phyloP scores from a whole-genome alignment of 2,329 filamentous ascomycete genomes.

The Geosmithia flava region DNA sequence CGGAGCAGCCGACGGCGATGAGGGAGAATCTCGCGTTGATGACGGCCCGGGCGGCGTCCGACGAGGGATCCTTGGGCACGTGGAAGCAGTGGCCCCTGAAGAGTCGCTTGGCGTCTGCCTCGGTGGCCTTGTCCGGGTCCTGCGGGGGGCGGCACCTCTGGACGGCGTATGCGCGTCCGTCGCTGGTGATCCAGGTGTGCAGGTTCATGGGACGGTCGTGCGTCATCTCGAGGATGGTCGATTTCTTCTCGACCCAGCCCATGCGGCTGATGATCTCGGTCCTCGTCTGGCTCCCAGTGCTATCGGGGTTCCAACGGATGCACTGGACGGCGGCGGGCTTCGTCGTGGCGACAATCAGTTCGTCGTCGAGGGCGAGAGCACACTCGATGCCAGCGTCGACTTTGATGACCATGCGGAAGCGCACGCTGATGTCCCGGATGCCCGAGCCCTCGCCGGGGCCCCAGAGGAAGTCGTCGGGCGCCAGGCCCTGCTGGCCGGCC shows the following conservation, averaged over 20 bases:
- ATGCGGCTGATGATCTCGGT: constrained; percentile 85
- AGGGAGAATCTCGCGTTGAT: constrained; percentile 94
- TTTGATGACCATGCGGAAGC: constrained; percentile 96
- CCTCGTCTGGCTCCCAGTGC: constrained; percentile 68
- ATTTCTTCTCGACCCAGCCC: constrained; percentile 71
- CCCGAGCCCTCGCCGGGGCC: constrained; percentile 74
- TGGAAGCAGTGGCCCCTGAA: constrained; percentile 94
- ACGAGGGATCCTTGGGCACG: constrained; percentile 44
- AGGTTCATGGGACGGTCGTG: constrained; percentile 95
- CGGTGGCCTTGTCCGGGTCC: constrained; percentile 24
- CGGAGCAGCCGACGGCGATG: constrained; percentile 71
- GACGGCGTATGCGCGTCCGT: constrained; percentile 82
- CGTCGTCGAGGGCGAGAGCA: constrained; percentile 80
- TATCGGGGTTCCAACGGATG: constrained; percentile 87
- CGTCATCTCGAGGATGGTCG: constrained; percentile 70
- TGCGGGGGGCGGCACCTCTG: constrained; percentile 50
- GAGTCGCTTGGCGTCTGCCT: constrained; percentile 47
- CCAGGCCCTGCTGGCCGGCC: constrained; percentile 39
- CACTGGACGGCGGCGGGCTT: constrained; percentile 94
- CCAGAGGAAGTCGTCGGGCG: constrained; percentile 52
- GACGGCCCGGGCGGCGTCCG: constrained; percentile 59
- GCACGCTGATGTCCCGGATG: constrained; percentile 75
- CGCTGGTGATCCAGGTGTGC: constrained; percentile 80
- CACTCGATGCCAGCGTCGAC: constrained; percentile 90
- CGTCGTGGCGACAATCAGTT: constrained; percentile 79